These are phyloP conservation scores for Aaosphaeria pasadenensis DNA, from an alignment of 2,329 filamentous ascomycete species.

Conservation along the genomic window DNA sequence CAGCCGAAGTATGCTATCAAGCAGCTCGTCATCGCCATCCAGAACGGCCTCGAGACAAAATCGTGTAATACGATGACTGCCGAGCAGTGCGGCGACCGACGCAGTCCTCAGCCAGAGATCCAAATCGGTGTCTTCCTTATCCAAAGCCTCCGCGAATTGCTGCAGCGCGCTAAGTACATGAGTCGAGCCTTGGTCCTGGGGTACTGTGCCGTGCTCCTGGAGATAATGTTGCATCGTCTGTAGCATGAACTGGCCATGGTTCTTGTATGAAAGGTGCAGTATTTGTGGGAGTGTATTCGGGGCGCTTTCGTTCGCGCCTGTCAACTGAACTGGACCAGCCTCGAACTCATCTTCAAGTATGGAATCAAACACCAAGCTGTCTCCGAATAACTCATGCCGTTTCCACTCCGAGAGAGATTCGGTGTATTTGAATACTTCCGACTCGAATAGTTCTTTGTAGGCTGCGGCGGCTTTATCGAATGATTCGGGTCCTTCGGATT, in stretches of 20 bases:
- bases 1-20: constrained; percentile 53
- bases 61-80: constrained; percentile 57
- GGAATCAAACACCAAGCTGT: constrained; percentile 41
- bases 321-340: constrained; percentile 42
- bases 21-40: constrained; percentile 58
- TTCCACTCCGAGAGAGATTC: constrained; percentile 84
- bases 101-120: constrained; percentile 63
- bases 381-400: constrained; percentile 58
- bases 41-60: constrained; percentile 64
- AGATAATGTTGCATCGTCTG: constrained; percentile 63
- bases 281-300: constrained; percentile 84
- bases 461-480: constrained; percentile 76
- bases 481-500: constrained; percentile 77
- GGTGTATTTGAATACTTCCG: constrained; percentile 90
- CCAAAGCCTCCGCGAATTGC: constrained; percentile 60
- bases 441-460: constrained; percentile 81
- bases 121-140: constrained; percentile 63
- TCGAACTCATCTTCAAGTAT: constrained; percentile 39
- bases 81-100: constrained; percentile 55
- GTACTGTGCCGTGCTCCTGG: constrained; percentile 28
- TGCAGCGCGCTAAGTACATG: constrained; percentile 38
- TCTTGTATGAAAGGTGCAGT: constrained; percentile 91
- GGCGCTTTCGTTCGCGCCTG: constrained; percentile 66
- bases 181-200: constrained; percentile 27
- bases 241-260: constrained; percentile 87